Percentiles rank a stretch among this genome's conserved stretches.
These are phyloP conservation scores for Miamiensis avidus DNA, from an alignment of 169 alveolate species.

Conservation along the genomic window DNA sequence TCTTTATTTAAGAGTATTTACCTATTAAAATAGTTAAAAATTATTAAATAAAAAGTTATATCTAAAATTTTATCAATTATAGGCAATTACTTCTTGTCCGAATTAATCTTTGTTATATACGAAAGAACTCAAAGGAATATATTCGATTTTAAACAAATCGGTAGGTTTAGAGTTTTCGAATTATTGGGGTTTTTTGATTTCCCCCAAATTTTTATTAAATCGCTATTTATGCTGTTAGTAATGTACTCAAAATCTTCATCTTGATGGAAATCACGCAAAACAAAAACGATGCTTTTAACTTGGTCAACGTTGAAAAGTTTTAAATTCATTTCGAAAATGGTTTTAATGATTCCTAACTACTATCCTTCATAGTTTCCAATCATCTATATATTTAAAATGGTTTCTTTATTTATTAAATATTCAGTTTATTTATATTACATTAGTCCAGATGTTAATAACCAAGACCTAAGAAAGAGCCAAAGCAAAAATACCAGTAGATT, in stretches of 20 bases:
- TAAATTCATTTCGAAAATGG: constrained; percentile 24
- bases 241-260: constrained; percentile 11
- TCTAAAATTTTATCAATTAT: too few relatives aligned
- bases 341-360: constrained; percentile 8
- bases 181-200: constrained; percentile 13
- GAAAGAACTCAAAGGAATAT: background rate
- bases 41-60: too few relatives aligned
- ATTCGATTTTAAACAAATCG: constrained; percentile 5
- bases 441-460: background rate
- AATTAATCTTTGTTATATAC: too few relatives aligned
- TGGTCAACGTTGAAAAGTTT: constrained; percentile 17
- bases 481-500: constrained; percentile 26
- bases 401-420: background rate
- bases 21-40: too few relatives aligned
- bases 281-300: constrained; percentile 6
- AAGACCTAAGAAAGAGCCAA: constrained; percentile 22
- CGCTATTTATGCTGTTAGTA: background rate
- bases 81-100: background rate
- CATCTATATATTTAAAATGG: background rate
- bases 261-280: constrained; percentile 21
- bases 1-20: background rate
- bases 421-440: background rate
- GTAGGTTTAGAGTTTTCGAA: background rate
- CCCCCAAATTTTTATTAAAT: constrained; percentile 5
- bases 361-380: constrained; percentile 18